A percentile compares a stretch with the other conserved stretches of the same genome.
phyloP scores from a whole-genome alignment of 495 filamentous ascomycete species.

The Annulohypoxylon nitens region DNA sequence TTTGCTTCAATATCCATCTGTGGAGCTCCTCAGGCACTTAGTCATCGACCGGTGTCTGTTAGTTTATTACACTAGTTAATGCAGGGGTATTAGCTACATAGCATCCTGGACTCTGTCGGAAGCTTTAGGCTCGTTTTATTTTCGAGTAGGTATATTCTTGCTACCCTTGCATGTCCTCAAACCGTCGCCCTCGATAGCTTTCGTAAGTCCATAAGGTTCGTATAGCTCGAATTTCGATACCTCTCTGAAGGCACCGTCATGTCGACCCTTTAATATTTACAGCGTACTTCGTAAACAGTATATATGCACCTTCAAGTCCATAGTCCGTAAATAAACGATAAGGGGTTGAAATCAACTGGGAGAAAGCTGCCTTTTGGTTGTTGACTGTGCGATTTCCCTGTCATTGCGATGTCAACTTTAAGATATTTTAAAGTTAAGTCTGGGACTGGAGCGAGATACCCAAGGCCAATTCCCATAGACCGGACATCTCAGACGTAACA shows the following conservation, averaged over 20 bases:
- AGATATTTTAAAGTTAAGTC: background rate
- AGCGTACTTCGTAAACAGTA: background rate
- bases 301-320: background rate
- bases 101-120: background rate
- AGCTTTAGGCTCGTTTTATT: background rate
- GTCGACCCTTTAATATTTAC: background rate
- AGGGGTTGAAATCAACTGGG: background rate
- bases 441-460: background rate
- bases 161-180: background rate
- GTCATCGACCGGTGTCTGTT: constrained; percentile 1
- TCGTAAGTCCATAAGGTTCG: background rate
- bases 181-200: background rate
- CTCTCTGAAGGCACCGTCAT: background rate
- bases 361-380: background rate
- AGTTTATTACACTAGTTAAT: constrained; percentile 6
- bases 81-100: constrained; percentile 6
- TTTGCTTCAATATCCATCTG: background rate
- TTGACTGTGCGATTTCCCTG: background rate
- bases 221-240: background rate
- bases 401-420: constrained; percentile 2
- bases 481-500: background rate
- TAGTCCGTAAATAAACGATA: background rate
- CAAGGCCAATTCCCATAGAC: constrained; percentile 7
- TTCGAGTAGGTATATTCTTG: background rate
- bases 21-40: constrained; percentile 1